Percentiles rank a stretch among this genome's conserved stretches.
These are phyloP conservation scores for Cystobasidium slooffiae DNA, from an alignment of 1,284 basidiomycete species.

Conservation along the genomic window DNA sequence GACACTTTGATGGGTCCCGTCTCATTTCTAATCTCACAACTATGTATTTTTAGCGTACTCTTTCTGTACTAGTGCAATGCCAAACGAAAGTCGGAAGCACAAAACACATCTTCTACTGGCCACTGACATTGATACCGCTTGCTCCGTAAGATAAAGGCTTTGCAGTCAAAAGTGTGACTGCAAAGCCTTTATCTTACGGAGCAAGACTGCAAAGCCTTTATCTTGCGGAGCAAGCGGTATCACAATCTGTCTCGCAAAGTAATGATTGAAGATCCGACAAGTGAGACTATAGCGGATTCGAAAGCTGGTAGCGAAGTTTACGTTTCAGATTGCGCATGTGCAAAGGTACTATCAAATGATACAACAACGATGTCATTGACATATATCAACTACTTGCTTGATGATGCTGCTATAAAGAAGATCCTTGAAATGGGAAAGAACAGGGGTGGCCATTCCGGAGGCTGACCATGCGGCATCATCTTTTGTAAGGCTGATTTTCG, in stretches of 20 bases:
- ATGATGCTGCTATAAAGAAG: too few relatives aligned
- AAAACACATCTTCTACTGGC: neutral
- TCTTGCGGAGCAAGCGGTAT: neutral
- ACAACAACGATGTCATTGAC: too few relatives aligned
- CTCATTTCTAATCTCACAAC: neutral
- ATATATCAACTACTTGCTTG: too few relatives aligned
- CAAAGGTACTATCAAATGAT: too few relatives aligned
- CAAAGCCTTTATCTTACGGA: neutral
- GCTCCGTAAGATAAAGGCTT: neutral
- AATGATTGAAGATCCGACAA: too few relatives aligned
- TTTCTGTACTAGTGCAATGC: conserved; percentile 14
- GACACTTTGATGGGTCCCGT: conserved; percentile 12
- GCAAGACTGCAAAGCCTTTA: neutral
- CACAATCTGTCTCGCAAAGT: neutral
- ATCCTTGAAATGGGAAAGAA: too few relatives aligned
- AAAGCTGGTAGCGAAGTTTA: too few relatives aligned
- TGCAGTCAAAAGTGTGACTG: neutral
- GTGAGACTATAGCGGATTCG: too few relatives aligned
- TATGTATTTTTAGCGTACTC: conserved; percentile 9
- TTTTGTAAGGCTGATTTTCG: conserved; percentile 25
- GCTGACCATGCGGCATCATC: neutral
- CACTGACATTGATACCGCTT: neutral
- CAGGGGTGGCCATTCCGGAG: too few relatives aligned
- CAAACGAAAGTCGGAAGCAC: conserved; percentile 28
- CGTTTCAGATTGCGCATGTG: too few relatives aligned